Evolutionary conservation across 495 filamentous ascomycete species (phyloP), one percentile per base, ranked within the genome.

Genomic region (Penicillium egyptiacum): DNA sequence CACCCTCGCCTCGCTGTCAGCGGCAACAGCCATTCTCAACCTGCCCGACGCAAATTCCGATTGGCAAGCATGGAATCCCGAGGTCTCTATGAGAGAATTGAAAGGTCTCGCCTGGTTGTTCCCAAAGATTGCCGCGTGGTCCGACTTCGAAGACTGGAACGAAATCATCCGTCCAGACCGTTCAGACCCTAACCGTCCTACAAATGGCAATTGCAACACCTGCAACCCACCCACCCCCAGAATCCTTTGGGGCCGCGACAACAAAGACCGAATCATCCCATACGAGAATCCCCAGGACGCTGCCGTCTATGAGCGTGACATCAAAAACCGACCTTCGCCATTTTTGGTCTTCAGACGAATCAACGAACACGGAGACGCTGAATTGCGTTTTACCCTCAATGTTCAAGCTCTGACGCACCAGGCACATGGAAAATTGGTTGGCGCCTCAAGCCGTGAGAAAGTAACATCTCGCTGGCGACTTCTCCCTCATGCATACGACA

Each of bases 321-420:
- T 80, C 11, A 85, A 83, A 53, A 49, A 63, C n/a, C 70, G 79
- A 35, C 80, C 83, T 1, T 22, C 70, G 0, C 63, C 78, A 0
- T 79, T 86, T 19, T 53, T 78, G 28, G 70, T 80, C 4, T 76
- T 80, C 44, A 52, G 73, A 5, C 61, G 58, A 11, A 62, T 78
- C 6, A 63, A 71, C 44, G 57, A 66, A 10, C 46, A 63, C 19
- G 63, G 55, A 12, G 39, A 67, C 28, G 65, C 67, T 3, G 56
- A 70, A 30, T 41, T 84, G 20, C 70, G 68, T 14, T 71, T 89
- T 40, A 77, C 77, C 0, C 56, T 86, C 1, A 86, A 88, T 56
- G 52, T 86, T 14, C 68, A 76, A 14, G 76, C 81, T 0, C 66
- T 89, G 14, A 69, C 81, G 1, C 87, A 90, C 60, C 70, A 78